These are phyloP conservation scores for Suillus spraguei DNA, from an alignment of 768 basidiomycete genomes.

Conservation along the genomic window DNA sequence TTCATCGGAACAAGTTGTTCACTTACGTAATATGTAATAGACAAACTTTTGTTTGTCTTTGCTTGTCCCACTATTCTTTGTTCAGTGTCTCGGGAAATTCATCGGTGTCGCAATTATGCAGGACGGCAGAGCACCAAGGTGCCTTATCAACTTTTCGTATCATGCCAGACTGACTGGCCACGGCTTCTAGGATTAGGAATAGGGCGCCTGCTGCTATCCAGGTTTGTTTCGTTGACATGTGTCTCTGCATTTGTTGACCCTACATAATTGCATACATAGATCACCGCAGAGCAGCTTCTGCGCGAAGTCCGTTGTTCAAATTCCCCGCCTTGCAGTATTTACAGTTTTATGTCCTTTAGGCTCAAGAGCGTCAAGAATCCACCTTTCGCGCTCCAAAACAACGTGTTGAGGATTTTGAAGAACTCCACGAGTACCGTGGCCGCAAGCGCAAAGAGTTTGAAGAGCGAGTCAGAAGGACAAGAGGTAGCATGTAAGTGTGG, in stretches of 20 bases:
- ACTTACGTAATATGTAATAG: background rate
- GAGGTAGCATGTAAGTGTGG: constrained; percentile 74
- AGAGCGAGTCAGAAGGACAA: constrained; percentile 78
- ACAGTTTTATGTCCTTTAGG: constrained; percentile 45
- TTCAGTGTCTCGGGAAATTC: background rate
- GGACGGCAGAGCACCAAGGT: constrained; percentile 79
- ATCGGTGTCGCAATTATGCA: constrained; percentile 50
- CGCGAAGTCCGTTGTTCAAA: constrained; percentile 65
- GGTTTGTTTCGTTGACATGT: constrained; percentile 43
- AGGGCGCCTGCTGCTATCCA: constrained; percentile 93
- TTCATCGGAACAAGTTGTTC: no score
- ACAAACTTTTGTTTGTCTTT: background rate
- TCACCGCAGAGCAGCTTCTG: constrained; percentile 97
- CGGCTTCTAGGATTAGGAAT: constrained; percentile 83
- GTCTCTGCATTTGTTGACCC: background rate
- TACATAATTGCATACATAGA: constrained; percentile 49
- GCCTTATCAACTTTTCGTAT: constrained; percentile 11
- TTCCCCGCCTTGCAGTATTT: background rate
- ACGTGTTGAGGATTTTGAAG: constrained; percentile 94
- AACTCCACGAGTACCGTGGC: constrained; percentile 87
- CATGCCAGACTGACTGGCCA: constrained; percentile 12
- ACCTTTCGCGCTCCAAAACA: constrained; percentile 92
- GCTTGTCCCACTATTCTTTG: background rate
- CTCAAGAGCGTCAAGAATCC: constrained; percentile 96
- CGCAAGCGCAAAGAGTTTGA: constrained; percentile 94